Conservation (phyloP, 106 monocot genomes). For the Dendrobium officinale region DNA sequence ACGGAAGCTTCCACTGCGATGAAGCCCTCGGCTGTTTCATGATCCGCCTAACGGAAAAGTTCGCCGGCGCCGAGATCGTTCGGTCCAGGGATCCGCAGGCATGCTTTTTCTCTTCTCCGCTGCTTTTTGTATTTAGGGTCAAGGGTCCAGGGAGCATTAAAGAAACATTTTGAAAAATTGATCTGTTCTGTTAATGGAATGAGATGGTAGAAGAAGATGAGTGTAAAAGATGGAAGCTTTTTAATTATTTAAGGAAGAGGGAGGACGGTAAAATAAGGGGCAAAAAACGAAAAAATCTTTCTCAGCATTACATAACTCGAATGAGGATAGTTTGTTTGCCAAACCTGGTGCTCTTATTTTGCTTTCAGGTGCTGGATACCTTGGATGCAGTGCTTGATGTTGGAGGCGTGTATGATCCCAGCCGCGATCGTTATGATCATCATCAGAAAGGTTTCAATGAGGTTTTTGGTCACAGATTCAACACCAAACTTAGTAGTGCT, state of each 20-base stretch:
- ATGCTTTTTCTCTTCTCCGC: not conserved
- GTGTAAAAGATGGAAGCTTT: not conserved
- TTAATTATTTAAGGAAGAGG: not conserved
- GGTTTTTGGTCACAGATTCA: slow-evolving; percentile 87
- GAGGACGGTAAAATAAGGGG: not conserved
- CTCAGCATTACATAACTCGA: not conserved
- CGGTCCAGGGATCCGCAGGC: slow-evolving; percentile 44
- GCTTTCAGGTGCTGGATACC: slow-evolving; percentile 52
- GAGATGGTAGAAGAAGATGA: not conserved
- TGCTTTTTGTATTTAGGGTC: not conserved
- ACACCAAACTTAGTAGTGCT: slow-evolving; percentile 89
- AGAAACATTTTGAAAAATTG: not conserved
- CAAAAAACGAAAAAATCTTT: not conserved
- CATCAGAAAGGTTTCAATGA: slow-evolving; percentile 93
- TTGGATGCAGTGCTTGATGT: slow-evolving; percentile 98
- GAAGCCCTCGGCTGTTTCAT: slow-evolving; percentile 91
- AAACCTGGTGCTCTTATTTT: not conserved
- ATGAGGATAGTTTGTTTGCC: not conserved
- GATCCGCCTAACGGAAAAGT: slow-evolving; percentile 82
- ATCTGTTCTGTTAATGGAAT: not conserved
- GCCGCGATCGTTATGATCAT: slow-evolving; percentile 73
- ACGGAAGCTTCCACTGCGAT: slow-evolving; percentile 93
- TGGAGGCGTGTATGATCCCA: slow-evolving; percentile 90
- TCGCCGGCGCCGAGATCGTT: slow-evolving; percentile 59
- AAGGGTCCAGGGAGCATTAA: not conserved